Base-by-base conservation (phyloP, 345 rosid genomes). In the Erucastrum elatum region DNA sequence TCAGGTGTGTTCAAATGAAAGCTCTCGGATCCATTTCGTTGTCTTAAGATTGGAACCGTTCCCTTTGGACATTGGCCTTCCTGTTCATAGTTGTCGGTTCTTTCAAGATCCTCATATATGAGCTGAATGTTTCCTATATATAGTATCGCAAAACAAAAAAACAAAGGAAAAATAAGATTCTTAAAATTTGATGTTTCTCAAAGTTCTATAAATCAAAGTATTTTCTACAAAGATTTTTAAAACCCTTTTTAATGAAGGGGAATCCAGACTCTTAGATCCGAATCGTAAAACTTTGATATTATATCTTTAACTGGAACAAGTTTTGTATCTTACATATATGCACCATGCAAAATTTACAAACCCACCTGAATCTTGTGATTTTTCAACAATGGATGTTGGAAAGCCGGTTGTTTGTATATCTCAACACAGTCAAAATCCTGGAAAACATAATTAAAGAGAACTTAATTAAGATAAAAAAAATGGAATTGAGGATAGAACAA, bases 341-440 rank as follows among this genome's bases (percentile, higher is more conserved):
- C 39, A 13, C 8, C 4, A 2, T 11, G n/a, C 0, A 5, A 4
- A 34, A 46, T 9, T 41, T 61, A 21, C 8, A 46, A 70, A 0
- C 6, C n/a, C 66, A 78, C 77, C 51, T 71, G 77, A 58, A 78
- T 78, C 25, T 71, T 78, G 66, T 78, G 81, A 17, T 65, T 65
- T 72, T 71, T 78, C 72, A 78, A 37, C 61, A 55, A n/a, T 27
- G 77, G 77, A 65, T 78, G 72, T 29, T 66, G 71, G n/a, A 78
- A 78, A 72, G 77, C 81, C 0, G 72, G 77, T 31, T 78, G 77
- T 59, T 71, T 78, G 60, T 78, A 37, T 65, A 71, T 56, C 2
- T 55, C 81, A 39, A 71, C 61, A 44, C 81, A 72, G 16, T 78
- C 77, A 25, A 37, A 78, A 16, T 78, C 77, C 80, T 77, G 39